Conservation (phyloP, 805 yeast species). For the Blastobotrys attinorum region DNA sequence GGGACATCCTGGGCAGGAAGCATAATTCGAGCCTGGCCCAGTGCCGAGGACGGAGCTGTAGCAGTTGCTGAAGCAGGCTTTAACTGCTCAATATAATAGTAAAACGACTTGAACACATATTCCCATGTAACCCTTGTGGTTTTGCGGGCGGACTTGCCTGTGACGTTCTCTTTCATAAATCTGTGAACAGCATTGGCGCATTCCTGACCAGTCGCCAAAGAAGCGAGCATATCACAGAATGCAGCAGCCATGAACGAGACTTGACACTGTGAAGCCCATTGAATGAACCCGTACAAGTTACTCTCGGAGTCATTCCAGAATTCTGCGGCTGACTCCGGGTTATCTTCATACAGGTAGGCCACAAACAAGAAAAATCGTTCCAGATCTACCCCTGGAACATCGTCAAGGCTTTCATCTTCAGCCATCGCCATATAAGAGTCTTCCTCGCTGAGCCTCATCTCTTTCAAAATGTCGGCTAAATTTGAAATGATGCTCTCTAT, state of each 20-base stretch:
- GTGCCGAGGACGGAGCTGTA: not conserved
- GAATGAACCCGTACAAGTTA: constrained; percentile 68
- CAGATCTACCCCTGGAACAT: constrained; percentile 70
- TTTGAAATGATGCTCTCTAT: constrained; percentile 26
- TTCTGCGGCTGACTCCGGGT: constrained; percentile 46
- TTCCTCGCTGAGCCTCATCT: constrained; percentile 33
- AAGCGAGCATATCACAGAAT: constrained; percentile 69
- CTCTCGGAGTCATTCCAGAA: constrained; percentile 68
- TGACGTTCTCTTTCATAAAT: constrained; percentile 11
- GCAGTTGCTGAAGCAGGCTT: constrained; percentile 7
- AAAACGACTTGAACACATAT: constrained; percentile 44
- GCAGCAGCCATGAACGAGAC: constrained; percentile 71
- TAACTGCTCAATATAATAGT: constrained; percentile 44
- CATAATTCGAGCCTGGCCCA: constrained; percentile 8
- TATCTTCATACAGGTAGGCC: constrained; percentile 55
- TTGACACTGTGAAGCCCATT: constrained; percentile 81
- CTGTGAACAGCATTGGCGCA: constrained; percentile 35
- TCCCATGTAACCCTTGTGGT: constrained; percentile 40
- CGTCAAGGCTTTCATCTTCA: constrained; percentile 28
- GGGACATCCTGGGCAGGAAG: constrained; percentile 30
- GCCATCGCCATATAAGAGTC: constrained; percentile 26
- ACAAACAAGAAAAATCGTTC: constrained; percentile 79
- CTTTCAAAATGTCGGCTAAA: constrained; percentile 32
- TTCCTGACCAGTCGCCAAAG: constrained; percentile 55
- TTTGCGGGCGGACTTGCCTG: not conserved